phyloP scores from a whole-genome alignment of 2,329 filamentous ascomycete species.

The Botrytis pseudocinerea region DNA sequence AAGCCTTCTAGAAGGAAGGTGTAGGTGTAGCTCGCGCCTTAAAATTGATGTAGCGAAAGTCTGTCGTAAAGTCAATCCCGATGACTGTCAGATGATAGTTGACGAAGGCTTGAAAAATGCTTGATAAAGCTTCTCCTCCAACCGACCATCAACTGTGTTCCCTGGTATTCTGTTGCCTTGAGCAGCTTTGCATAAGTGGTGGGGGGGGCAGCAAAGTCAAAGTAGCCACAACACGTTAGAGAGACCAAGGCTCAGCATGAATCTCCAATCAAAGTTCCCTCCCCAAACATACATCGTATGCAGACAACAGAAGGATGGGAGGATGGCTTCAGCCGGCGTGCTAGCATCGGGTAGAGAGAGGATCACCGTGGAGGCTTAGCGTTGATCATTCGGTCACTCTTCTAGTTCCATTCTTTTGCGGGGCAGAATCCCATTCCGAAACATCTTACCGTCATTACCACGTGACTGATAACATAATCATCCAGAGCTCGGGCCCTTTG shows the following conservation, averaged over 20 bases:
- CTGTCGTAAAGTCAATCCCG: background rate
- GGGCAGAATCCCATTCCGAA: background rate
- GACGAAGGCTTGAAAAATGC: background rate
- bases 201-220: background rate
- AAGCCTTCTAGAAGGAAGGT: background rate
- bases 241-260: background rate
- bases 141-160: background rate
- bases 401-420: background rate
- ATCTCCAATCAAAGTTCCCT: background rate
- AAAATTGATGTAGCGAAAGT: background rate
- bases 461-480: background rate
- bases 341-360: background rate
- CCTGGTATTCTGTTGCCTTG: background rate
- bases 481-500: background rate
- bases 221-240: background rate
- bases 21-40: background rate
- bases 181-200: background rate
- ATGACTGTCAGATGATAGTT: background rate
- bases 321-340: background rate
- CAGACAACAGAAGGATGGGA: background rate
- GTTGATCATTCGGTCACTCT: background rate
- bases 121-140: background rate
- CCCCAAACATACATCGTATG: background rate
- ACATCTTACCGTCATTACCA: background rate
- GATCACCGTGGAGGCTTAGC: background rate